These are phyloP conservation scores for Penicillium capsulatum DNA, from an alignment of 2,329 filamentous ascomycete genomes.

Conservation along the genomic window DNA sequence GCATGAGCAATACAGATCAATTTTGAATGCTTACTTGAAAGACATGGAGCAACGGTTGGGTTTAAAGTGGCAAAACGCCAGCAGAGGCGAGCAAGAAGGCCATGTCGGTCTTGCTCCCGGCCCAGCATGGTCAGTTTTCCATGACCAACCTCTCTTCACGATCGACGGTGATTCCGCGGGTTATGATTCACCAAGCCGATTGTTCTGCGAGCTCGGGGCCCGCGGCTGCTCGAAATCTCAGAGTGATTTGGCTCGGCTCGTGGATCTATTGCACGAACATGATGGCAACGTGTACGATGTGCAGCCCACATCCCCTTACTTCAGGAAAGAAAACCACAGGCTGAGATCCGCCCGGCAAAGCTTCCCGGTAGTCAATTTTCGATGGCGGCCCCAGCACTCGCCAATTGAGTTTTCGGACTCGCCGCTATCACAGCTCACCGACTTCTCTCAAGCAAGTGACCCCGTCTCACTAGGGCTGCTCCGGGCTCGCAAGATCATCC, in stretches of 20 bases:
- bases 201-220: constrained; percentile 26
- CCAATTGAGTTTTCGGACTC: constrained; percentile 29
- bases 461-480: constrained; percentile 33
- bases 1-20: constrained; percentile 16
- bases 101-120: constrained; percentile 18
- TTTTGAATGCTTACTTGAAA: constrained; percentile 27
- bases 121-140: constrained; percentile 13
- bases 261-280: constrained; percentile 33
- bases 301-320: too few species aligned
- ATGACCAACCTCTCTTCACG: constrained; percentile 21
- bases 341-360: background rate
- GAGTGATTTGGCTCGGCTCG: constrained; percentile 24
- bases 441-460: constrained; percentile 13
- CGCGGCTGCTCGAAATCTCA: constrained; percentile 31
- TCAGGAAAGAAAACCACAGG: too few species aligned
- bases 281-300: constrained; percentile 25
- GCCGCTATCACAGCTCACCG: constrained; percentile 7
- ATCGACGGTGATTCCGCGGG: constrained; percentile 25
- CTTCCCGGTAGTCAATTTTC: constrained; percentile 19
- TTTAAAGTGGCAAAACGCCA: constrained; percentile 24
- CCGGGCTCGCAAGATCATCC: constrained; percentile 21
- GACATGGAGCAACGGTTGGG: constrained; percentile 32
- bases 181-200: constrained; percentile 22
- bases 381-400: constrained; percentile 34
- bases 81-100: constrained; percentile 4